phyloP scores from a whole-genome alignment of 2,329 filamentous ascomycete species.

The Stromatinia cepivora region DNA sequence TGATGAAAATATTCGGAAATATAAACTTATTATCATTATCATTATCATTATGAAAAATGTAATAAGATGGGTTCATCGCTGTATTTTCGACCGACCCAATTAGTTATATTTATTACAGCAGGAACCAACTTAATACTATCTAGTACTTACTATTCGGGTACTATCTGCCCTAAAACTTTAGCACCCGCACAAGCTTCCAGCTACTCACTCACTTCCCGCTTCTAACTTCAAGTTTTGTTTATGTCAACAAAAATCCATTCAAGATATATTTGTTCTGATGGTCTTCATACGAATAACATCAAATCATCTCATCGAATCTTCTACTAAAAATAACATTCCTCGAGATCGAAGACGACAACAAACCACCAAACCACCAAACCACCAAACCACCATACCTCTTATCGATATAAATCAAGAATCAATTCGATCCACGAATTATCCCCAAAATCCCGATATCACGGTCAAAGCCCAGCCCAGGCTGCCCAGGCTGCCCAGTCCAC shows the following conservation, averaged over 20 bases:
- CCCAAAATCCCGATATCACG: constrained; percentile 1
- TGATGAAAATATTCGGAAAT: no score
- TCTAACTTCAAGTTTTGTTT: background rate
- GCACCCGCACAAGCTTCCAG: background rate
- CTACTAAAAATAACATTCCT: background rate
- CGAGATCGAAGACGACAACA: background rate
- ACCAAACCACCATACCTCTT: background rate
- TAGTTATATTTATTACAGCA: background rate
- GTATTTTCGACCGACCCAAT: background rate
- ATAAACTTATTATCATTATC: no score
- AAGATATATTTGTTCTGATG: background rate
- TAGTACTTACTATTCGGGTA: background rate
- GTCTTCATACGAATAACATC: background rate
- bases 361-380: background rate
- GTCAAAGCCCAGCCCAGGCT: constrained; percentile 11
- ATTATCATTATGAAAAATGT: background rate
- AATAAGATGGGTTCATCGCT: background rate
- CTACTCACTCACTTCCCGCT: background rate
- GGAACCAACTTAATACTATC: background rate
- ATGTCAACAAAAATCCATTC: background rate
- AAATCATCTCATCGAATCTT: background rate
- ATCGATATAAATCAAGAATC: constrained; percentile 9
- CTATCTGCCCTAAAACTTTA: background rate
- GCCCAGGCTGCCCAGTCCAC: background rate
- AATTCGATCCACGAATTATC: background rate